A percentile compares a stretch with the other conserved stretches of the same genome.
Evolutionary conservation across 2,329 filamentous ascomycete genomes (phyloP).

Genomic region (Neofusicoccum parvum): DNA sequence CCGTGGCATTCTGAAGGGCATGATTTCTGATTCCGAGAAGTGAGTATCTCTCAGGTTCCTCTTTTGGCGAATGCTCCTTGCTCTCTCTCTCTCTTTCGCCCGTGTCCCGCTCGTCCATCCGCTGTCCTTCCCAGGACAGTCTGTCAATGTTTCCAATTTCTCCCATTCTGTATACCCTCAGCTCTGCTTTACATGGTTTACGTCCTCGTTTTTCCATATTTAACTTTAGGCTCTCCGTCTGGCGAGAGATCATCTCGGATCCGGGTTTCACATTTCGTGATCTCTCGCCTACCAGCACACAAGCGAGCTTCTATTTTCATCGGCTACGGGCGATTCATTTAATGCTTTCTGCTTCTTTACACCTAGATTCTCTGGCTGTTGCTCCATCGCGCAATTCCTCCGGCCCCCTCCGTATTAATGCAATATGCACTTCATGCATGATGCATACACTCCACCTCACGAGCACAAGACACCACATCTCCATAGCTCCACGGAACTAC

Average conservation of each 20-base stretch:
- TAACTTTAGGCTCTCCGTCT: conserved; percentile 14
- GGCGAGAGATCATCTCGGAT: conserved; percentile 18
- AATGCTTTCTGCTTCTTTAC: background rate
- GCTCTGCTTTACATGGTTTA: background rate
- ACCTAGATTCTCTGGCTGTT: background rate
- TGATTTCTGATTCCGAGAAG: conserved; percentile 12
- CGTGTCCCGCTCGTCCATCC: too few species aligned
- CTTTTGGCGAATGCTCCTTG: background rate
- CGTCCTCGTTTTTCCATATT: background rate
- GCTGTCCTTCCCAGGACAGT: too few species aligned
- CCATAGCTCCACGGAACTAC: background rate
- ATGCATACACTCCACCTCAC: background rate
- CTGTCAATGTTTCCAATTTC: background rate
- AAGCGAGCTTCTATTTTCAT: conserved; percentile 18
- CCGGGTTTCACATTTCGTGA: conserved; percentile 13
- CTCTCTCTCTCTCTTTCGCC: background rate
- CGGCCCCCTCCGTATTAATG: background rate
- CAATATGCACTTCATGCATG: background rate
- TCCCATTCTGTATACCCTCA: background rate
- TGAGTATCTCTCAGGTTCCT: background rate
- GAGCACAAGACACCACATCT: background rate
- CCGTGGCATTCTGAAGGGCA: background rate
- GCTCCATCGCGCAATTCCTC: background rate
- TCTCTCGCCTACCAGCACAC: background rate
- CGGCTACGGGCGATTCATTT: background rate